Base-by-base conservation (phyloP, 805 yeast genomes). In the Wickerhamiella kurtzmanii region DNA sequence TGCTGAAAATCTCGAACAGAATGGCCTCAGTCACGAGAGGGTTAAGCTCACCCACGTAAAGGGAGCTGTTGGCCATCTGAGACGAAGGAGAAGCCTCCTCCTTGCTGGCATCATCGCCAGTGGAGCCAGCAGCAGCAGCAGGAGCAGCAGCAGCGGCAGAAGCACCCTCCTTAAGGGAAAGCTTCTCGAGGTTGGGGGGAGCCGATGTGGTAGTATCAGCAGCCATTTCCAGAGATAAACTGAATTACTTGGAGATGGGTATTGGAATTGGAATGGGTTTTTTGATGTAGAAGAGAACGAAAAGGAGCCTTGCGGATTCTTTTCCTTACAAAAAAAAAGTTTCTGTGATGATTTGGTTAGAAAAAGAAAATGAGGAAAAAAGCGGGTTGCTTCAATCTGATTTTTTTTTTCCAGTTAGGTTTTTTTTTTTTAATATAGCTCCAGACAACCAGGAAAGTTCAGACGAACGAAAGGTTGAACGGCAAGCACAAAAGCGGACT, bases 41-140 rank as follows among this genome's bases (percentile, higher is more conserved):
- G 68, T 85, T 94, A 61, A 92, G 79, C 72, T 92, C 98, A 64
- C 98, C 97, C 64, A 92, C 97, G 71, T 92, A 92, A 60, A 92
- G 79, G 43, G 96, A 86, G 54, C 92, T 92, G 47, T 68, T 60
- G 46, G 46, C 54, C 44, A 56, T 56, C 46, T 61, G 53, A 44
- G 57, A 60, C 38, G 59, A 66, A 32, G 63, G 55, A 6, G 32
- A 25, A 25, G 55, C 53, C 48, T 53, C 59, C 50, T 54, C 53
- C 35, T 44, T 44, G 45, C 53, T 56, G 46, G 62, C 59, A 41
- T 49, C 47, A 35, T 61, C 61, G 43, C 52, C 59, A 20, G 52
- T 47, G 22, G 56, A 53, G 25, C 50, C 49, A 44, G 53, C 58
- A 39, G 53, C 51, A 35, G 53, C 56, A 21, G 53, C 47, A 19